Base-by-base conservation (phyloP, 192 early-diverging fungal species). In the Lunasporangiospora selenospora region DNA sequence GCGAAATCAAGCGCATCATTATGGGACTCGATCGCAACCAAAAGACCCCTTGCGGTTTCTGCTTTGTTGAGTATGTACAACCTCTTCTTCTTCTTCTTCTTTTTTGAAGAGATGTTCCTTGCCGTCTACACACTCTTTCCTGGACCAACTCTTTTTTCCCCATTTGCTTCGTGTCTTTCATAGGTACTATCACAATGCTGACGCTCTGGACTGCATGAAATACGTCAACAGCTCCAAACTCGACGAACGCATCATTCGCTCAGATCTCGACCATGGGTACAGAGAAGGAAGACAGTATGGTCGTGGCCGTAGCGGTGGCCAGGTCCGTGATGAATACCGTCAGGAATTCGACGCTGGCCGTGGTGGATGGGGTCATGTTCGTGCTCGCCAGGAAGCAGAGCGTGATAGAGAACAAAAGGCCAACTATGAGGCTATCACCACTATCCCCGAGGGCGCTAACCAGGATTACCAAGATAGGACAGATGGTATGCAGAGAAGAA, bases 1-100 rank as follows among this genome's bases (percentile, higher is more conserved):
- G 97, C n/a, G 94, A 97, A 52, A 93, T 99, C 57, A 97, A 98
- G 75, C 89, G 97, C 51, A 96, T 99, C 58, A 99, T 99, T 65
- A 99, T 99, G 97, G 97, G 97, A 0, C 83, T 99, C 6, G 94
- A 97, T 71, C 83, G 91, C n/a, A 84, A 88, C 56, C 85, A 89
- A 67, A 93, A 95, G 75, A 99, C 96, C 10, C 97, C 96, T 5
- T 99, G 97, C 62, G 97, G 97, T 11, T 99, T 99, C 78, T 99
- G 97, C 73, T 99, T 99, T 87, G 97, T 99, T 50, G 97, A 99
- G 90, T 97, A 84, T 57, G 87, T 78, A 10, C 53, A 2, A 13
- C 40, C 23, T 8, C 12, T 52, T 58, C 19, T 12, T 53, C 21
- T 19, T 41, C 0, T 53, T 34, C 8, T 36, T 32, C 10, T 30